These are phyloP conservation scores for Hypoxylon sp. DNA, from an alignment of 2,329 filamentous ascomycete species.

Conservation along the genomic window DNA sequence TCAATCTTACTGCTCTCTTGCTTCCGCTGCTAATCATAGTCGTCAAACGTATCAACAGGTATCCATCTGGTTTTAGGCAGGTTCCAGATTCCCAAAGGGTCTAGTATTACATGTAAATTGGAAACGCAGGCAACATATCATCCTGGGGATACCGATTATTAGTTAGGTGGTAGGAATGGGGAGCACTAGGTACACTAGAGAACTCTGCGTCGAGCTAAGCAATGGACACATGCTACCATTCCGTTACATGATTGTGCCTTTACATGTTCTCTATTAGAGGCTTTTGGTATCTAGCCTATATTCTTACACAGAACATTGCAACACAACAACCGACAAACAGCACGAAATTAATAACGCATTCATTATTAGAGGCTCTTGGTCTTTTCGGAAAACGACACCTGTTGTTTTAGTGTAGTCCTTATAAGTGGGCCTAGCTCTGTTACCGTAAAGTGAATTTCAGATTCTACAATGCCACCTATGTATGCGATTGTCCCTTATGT, in stretches of 20 bases:
- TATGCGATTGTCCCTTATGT: background rate
- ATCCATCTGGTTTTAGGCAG: background rate
- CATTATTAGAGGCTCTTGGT: constrained; percentile 29
- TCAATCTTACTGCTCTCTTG: constrained; percentile 25
- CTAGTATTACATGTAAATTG: constrained; percentile 3
- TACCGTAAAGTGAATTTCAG: constrained; percentile 7
- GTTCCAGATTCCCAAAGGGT: background rate
- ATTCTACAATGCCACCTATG: too few species aligned
- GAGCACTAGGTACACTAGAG: constrained; percentile 25
- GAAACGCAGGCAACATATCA: constrained; percentile 12
- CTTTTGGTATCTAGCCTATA: constrained; percentile 15
- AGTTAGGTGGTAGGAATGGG: constrained; percentile 18
- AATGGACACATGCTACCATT: constrained; percentile 1
- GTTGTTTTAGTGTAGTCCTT: constrained; percentile 28
- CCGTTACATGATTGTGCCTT: constrained; percentile 13
- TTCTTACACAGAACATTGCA: constrained; percentile 24
- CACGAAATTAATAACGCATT: constrained; percentile 39
- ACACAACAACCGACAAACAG: constrained; percentile 19
- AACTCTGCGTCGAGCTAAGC: constrained; percentile 20
- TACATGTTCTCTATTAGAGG: constrained; percentile 8
- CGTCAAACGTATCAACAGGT: background rate
- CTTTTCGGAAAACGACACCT: constrained; percentile 34
- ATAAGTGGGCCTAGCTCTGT: constrained; percentile 28
- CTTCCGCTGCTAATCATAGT: constrained; percentile 26
- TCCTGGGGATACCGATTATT: constrained; percentile 16